Base-by-base conservation (phyloP, 371 early-diverging fungal species). In the Rhizopus arrhizus region DNA sequence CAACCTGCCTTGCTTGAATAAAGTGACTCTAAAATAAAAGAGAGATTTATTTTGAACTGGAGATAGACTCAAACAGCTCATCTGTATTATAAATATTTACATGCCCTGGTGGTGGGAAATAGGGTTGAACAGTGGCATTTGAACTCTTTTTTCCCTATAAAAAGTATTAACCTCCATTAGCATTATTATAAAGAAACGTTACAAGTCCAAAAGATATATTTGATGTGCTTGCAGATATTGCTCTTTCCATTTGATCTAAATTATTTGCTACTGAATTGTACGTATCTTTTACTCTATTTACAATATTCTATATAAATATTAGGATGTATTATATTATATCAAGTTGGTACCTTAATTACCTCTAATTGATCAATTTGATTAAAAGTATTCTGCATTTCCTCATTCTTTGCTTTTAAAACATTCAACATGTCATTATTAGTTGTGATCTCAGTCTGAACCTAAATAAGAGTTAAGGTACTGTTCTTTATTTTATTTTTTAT, bases 31-130 rank as follows among this genome's bases (percentile, higher is more conserved):
- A 22, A 22, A 22, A 22, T 22, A 22, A 22, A 22, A 22, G 22
- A 22, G 22, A 22, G 22, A 5, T 38, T 38, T 38, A 38, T 38
- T 38, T 38, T 38, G 40, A 38, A 38, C 11, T 11, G 16, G 46
- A 45, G 16, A 45, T 11, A 15, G 46, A 46, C 15, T 36, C 38
- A 57, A 74, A 63, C 11, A 78, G 57, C 22, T 70, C 65, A 13
- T 58, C 15, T 53, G 75, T 75, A 34, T 50, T 52, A 57, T 64
- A 78, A 10, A 79, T 79, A 12, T 76, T 68, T 9, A 79, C 73
- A 5, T 61, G 65, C n/a, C 58, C 56, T 2, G 80, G 80, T 16
- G 80, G 80, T 31, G 80, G 80, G 43, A 79, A 79, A 35, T 79
- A 79, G n/a, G 80, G 76, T 53, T 79, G 80, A 29, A 68, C 49